These are phyloP conservation scores for Plenodomus tracheiphilus DNA, from an alignment of 2,329 filamentous ascomycete genomes.

Conservation along the genomic window DNA sequence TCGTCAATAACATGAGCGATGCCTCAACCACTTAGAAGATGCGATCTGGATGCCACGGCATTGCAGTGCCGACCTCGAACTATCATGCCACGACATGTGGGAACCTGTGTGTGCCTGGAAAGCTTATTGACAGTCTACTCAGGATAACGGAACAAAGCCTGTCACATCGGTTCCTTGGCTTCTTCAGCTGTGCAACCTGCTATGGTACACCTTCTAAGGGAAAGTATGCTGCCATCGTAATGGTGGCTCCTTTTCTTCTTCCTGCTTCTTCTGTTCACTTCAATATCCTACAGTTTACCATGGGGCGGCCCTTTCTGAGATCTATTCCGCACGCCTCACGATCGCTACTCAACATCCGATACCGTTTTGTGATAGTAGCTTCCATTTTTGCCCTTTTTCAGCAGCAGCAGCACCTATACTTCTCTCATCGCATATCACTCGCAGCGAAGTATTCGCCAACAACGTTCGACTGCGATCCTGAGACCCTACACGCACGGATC, in stretches of 20 bases:
- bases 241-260: not conserved
- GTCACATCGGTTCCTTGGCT: not conserved
- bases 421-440: conserved; percentile 20
- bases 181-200: not conserved
- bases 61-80: not conserved
- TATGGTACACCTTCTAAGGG: not conserved
- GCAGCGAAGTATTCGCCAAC: conserved; percentile 27
- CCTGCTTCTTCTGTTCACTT: not conserved
- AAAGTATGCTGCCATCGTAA: not conserved
- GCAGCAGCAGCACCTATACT: conserved; percentile 25
- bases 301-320: conserved; percentile 10
- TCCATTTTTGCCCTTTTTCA: conserved; percentile 18
- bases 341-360: conserved; percentile 6
- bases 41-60: not conserved
- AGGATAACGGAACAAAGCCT: not conserved
- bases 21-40: not conserved
- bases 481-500: conserved; percentile 1
- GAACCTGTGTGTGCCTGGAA: not conserved
- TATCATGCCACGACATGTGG: not conserved
- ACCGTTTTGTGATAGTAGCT: conserved; percentile 17
- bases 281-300: not conserved
- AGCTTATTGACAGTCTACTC: not conserved
- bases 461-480: conserved; percentile 5
- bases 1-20: not conserved
- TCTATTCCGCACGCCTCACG: conserved; percentile 9